Conservation (phyloP, 768 basidiomycete genomes). For the Leccinum disarticulatum region DNA sequence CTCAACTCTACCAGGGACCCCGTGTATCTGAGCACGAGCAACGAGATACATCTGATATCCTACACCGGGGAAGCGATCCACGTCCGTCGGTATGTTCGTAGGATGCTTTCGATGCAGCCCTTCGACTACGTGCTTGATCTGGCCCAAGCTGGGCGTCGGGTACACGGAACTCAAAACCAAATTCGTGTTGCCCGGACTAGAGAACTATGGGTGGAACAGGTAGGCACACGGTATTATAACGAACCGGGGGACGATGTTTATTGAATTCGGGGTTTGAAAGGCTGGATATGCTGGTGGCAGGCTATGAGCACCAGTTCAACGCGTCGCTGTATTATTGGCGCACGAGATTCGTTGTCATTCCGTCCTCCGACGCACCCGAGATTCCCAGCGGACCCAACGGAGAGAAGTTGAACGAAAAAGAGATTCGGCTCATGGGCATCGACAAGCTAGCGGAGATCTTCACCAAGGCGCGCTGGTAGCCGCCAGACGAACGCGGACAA, state of each 20-base stretch:
- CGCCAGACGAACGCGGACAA: conserved; percentile 41
- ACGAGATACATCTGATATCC: conserved; percentile 90
- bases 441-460: conserved; percentile 90
- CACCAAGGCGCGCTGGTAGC: conserved; percentile 78
- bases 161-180: conserved; percentile 77
- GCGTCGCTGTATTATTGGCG: conserved; percentile 91
- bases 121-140: conserved; percentile 87
- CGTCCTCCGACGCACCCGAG: conserved; percentile 69
- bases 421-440: conserved; percentile 84
- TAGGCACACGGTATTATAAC: conserved; percentile 29
- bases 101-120: conserved; percentile 60
- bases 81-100: conserved; percentile 81
- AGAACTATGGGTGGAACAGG: conserved; percentile 88
- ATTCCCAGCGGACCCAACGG: conserved; percentile 57
- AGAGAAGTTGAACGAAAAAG: conserved; percentile 81
- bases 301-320: conserved; percentile 77
- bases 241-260: neutral
- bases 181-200: conserved; percentile 76
- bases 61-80: conserved; percentile 91
- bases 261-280: conserved; percentile 37
- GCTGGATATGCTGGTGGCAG: conserved; percentile 81
- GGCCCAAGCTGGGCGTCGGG: conserved; percentile 87
- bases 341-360: conserved; percentile 90
- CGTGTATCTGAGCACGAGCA: conserved; percentile 91
- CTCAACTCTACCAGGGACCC: conserved; percentile 61